Evolutionary conservation across 129 eudicot genomes (phyloP).

Genomic region (sunflower (Helianthus annuus)): HanXRQr2.0-SUNRISE NC_035435.2:151715336-151715835

Average conservation of each 20-base stretch:
- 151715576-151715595: slow-evolving; percentile 16
- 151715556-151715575: slow-evolving; percentile 33
- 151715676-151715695: slow-evolving; percentile 3
- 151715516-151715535: slow-evolving; percentile 30
- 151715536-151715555: slow-evolving; percentile 14
- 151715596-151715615: not conserved
- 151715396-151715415: slow-evolving; percentile 45
- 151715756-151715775: slow-evolving; percentile 23
- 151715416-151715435: slow-evolving; percentile 21
- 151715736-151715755: slow-evolving; percentile 14
- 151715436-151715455: not conserved
- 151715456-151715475: slow-evolving; percentile 29
- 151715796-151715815: not conserved
- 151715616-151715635: slow-evolving; percentile 30
- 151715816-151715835: slow-evolving; percentile 12
- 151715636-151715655: slow-evolving; percentile 9
- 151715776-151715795: not conserved
- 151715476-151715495: slow-evolving; percentile 24
- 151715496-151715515: slow-evolving; percentile 37
- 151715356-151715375: slow-evolving; percentile 5
- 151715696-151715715: not conserved
- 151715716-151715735: slow-evolving; percentile 1
- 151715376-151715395: slow-evolving; percentile 13
- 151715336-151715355: too few relatives aligned
- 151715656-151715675: not conserved